Base-by-base conservation (phyloP, 495 filamentous ascomycete species). In the Aspergillus nidulans region DNA sequence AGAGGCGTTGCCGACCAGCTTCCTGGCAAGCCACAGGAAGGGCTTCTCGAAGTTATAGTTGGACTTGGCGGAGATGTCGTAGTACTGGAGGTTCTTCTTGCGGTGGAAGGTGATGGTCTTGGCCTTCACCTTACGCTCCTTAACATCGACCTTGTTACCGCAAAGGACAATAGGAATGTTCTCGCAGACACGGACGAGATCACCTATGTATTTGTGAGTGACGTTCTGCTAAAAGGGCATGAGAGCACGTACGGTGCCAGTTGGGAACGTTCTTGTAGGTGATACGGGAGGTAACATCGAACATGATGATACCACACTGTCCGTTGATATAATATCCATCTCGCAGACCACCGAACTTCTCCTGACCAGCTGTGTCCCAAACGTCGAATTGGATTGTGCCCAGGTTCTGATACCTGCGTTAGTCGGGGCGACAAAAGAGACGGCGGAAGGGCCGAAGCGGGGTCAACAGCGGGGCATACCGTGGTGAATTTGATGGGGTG, bases 31-130 rank as follows among this genome's bases (percentile, higher is more conserved):
- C 95, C 95, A 99, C 58, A 99, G 85, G 89, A 99, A 99, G 57
- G 95, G 95, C 85, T 99, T 99, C 87, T 99, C 95, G 79, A 99
- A 99, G 87, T 99, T 99, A 81, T 99, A 99, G 80, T 99, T 99
- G 63, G 91, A 96, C 84, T 99, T 99, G 72, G 95, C 95, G 44
- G 90, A 96, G 72, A 99, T 99, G 60, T 99, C 95, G 83, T 99
- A 99, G 85, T 99, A 99, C 76, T 99, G 95, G 16, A 99, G 85
- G 79, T 97, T 97, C 87, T 99, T 99, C 86, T 99, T 99, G 70
- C 95, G 92, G 82, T 99, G 95, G 89, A 99, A 99, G 59, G 95
- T 99, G 80, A 99, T 99, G 66, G 94, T 95, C 89, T 99, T 99
- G 63, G 95, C 95, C 85, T 99, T 99, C 67, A 99, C 95, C 79